Conservation (phyloP, 148 eudicot genomes). For the Pharnaceum exiguum region DNA sequence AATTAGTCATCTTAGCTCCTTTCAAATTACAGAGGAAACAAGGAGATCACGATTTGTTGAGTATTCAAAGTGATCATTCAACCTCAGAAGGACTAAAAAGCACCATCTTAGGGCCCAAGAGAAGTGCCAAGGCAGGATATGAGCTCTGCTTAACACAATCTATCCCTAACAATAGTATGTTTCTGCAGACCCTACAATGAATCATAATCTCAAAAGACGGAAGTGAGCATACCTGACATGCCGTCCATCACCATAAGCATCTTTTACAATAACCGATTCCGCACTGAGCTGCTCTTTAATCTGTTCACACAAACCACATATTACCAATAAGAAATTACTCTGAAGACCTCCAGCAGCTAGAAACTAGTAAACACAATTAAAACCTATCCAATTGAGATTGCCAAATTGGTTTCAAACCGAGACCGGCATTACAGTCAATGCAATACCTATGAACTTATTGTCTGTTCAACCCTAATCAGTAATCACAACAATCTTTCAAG, state of each 20-base stretch:
- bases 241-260: slow-evolving; percentile 92
- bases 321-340: neutral
- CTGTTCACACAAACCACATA: slow-evolving; percentile 38
- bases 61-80: too few relatives aligned
- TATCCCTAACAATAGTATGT: neutral
- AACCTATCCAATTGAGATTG: neutral
- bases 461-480: too few relatives aligned
- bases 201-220: neutral
- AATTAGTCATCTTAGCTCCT: too few relatives aligned
- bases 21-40: too few relatives aligned
- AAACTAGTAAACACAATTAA: neutral
- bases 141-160: neutral
- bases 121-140: neutral
- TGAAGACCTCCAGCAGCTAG: neutral
- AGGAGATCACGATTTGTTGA: too few relatives aligned
- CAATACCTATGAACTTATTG: too few relatives aligned
- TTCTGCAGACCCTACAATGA: neutral
- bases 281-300: slow-evolving; percentile 76
- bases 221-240: slow-evolving; percentile 62
- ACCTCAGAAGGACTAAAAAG: too few relatives aligned
- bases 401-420: too few relatives aligned
- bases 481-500: too few relatives aligned
- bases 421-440: too few relatives aligned
- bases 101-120: too few relatives aligned
- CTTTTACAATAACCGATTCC: slow-evolving; percentile 67